Evolutionary conservation across 768 basidiomycete species (phyloP), one percentile per base, ranked within the genome.

Genomic region (Arthromyces matolae): DNA sequence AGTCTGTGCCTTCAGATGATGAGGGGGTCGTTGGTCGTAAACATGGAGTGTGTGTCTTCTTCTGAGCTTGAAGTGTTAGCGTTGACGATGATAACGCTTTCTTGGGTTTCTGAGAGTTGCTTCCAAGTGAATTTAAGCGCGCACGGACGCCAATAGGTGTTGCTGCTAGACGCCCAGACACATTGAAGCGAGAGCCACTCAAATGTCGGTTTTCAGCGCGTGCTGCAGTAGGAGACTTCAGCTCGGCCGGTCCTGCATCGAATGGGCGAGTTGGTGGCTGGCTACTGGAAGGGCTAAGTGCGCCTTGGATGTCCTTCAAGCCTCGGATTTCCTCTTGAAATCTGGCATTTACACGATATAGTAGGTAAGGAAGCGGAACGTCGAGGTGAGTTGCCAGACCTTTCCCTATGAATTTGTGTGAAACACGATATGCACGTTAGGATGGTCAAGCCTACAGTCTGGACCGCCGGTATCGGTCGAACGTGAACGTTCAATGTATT

Each of bases 301-400:
- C 77, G 22, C 81, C 84, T 34, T 76, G 78, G 28, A 86, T 81
- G 53, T 83, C 84, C 57, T 87, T 84, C 39, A 92, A 62, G 1
- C 86, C 86, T 31, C 86, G 80, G 24, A 93, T 78, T 60, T 90
- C 90, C 64, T 92, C 85, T 61, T 92, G 89, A 47, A 88, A 92
- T 52, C 90, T 76, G 10, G 82, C 83, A 62, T 90, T 86, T 12
- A 88, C 88, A 18, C 90, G 79, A 58, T 90, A 90, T 8, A 93
- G 77, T 23, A 93, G 75, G 63, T 91, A 93, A 0, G 90, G 90
- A 4, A 93, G 67, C 0, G 90, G 90, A 1, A 91, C 88, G 54
- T 84, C 75, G 4, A 93, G 76, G 59, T 88, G 89, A 20, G 79
- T 74, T 3, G 90, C 87, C 10, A 93, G 77, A 25, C 80, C 86